Conservation (phyloP, 2,329 filamentous ascomycete species). For the Fusarium sp. region DNA sequence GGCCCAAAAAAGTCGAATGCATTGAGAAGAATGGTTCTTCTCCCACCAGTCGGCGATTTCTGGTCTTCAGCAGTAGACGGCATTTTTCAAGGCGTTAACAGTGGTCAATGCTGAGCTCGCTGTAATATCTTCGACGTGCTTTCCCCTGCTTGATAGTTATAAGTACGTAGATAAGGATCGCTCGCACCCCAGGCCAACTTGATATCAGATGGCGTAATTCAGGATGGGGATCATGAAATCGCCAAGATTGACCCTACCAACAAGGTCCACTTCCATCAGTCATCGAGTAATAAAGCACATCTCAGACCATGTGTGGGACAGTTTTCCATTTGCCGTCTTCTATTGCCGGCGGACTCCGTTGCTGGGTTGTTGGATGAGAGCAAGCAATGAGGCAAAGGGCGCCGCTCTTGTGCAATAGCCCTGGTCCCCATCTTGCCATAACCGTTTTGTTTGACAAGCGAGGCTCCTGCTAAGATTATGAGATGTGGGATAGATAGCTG, state of each 20-base stretch:
- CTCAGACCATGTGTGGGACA: neutral
- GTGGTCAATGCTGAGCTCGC: neutral
- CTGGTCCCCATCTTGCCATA: neutral
- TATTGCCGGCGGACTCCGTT: neutral
- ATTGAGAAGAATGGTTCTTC: neutral
- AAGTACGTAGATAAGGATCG: neutral
- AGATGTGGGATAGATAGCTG: neutral
- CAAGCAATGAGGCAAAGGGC: neutral
- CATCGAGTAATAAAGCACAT: neutral
- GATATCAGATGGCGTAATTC: neutral
- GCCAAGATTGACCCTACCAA: neutral
- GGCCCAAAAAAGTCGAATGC: constrained; percentile 10
- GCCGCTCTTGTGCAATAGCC: neutral
- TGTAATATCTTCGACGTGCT: neutral
- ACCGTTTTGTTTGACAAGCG: neutral
- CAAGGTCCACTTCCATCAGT: neutral
- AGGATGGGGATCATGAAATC: neutral
- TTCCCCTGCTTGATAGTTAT: neutral
- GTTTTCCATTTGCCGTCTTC: neutral
- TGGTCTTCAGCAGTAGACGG: neutral
- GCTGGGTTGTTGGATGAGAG: neutral
- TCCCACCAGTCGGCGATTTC: neutral
- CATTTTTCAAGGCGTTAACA: neutral
- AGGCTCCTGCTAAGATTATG: neutral
- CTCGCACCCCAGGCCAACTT: neutral